Percentiles rank a stretch among this genome's conserved stretches.
These are phyloP conservation scores for Aspergillus ellipticus DNA, from an alignment of 495 filamentous ascomycete species.

Conservation along the genomic window DNA sequence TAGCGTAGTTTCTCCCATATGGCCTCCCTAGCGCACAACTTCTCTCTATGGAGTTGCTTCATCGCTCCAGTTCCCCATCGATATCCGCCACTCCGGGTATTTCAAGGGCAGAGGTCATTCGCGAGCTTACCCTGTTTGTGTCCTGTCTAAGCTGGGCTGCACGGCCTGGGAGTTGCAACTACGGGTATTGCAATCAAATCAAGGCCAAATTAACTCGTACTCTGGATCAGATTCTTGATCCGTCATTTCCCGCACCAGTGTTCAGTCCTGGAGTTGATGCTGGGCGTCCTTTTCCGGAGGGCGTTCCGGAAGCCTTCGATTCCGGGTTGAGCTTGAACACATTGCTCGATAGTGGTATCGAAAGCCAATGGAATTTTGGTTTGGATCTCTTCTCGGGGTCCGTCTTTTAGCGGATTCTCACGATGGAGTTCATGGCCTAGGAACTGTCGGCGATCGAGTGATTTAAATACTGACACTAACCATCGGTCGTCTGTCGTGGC, in stretches of 20 bases:
- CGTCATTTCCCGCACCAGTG: neutral
- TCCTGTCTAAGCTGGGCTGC: constrained; percentile 12
- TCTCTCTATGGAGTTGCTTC: constrained; percentile 7
- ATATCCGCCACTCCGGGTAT: neutral
- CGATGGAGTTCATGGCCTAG: too few relatives aligned
- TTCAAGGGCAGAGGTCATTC: constrained; percentile 1
- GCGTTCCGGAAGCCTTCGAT: neutral
- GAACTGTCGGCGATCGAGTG: too few relatives aligned
- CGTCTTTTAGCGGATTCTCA: neutral
- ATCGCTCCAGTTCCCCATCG: neutral
- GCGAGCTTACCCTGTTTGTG: constrained; percentile 9
- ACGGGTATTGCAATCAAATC: constrained; percentile 6
- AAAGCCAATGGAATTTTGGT: neutral
- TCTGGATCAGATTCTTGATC: constrained; percentile 4
- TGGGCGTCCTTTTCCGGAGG: too few relatives aligned
- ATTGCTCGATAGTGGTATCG: neutral
- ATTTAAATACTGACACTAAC: too few relatives aligned
- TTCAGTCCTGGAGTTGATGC: neutral
- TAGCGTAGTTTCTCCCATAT: constrained; percentile 6
- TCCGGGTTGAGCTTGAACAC: neutral
- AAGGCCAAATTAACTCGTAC: constrained; percentile 7
- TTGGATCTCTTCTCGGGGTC: constrained; percentile 4
- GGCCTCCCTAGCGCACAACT: constrained; percentile 9
- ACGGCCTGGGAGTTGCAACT: constrained; percentile 5
- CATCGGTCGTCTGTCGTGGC: too few relatives aligned